Percentiles rank a stretch among this genome's conserved stretches.
These are phyloP conservation scores for Pichia sp. DNA, from an alignment of 1,139 yeast species.

Conservation along the genomic window DNA sequence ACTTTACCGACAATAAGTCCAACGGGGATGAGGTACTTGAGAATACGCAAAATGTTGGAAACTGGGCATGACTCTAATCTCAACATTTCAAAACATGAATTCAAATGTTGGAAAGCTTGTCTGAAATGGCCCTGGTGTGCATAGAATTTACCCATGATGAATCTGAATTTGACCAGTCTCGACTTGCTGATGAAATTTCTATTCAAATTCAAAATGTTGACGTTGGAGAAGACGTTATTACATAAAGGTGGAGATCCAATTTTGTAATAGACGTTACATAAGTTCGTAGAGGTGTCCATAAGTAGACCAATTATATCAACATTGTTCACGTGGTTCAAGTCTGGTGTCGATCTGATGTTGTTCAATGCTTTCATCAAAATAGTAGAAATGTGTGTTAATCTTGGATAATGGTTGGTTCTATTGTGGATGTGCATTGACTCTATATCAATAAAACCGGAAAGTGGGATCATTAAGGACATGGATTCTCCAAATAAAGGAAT, in stretches of 20 bases:
- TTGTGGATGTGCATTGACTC: constrained; percentile 43
- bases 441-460: constrained; percentile 50
- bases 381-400: constrained; percentile 56
- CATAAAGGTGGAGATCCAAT: constrained; percentile 67
- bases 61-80: constrained; percentile 25
- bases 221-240: constrained; percentile 72
- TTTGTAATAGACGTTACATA: constrained; percentile 63
- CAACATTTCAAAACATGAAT: constrained; percentile 58
- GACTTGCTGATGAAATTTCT: constrained; percentile 45
- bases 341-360: constrained; percentile 58
- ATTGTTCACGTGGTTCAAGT: constrained; percentile 35
- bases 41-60: constrained; percentile 39
- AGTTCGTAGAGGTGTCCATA: constrained; percentile 51
- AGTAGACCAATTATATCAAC: constrained; percentile 50
- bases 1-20: constrained; percentile 53
- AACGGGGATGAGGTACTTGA: constrained; percentile 56
- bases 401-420: constrained; percentile 39
- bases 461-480: constrained; percentile 44
- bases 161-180: constrained; percentile 66
- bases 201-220: constrained; percentile 56
- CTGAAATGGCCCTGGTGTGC: constrained; percentile 57
- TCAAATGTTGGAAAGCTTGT: constrained; percentile 56
- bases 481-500: constrained; percentile 44
- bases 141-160: constrained; percentile 64
- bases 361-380: constrained; percentile 61